Evolutionary conservation across 78 protist species (phyloP).

Genomic region (Dictyostelium brefeldianum): DNA sequence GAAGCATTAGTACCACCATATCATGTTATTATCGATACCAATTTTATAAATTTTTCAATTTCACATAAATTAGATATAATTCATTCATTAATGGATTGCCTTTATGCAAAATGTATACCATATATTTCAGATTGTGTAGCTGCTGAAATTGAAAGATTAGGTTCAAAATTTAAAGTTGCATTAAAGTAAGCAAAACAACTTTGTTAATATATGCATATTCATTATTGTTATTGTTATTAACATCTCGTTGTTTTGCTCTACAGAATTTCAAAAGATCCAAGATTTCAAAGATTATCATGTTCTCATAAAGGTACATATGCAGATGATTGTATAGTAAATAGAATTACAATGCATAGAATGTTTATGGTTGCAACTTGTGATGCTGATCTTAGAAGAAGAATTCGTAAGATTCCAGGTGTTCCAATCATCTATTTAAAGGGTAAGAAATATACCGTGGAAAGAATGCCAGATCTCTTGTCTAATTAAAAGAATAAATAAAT

Average conservation of each 20-base stretch:
- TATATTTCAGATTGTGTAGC: constrained; percentile 98
- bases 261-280: constrained; percentile 97
- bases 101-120: constrained; percentile 97
- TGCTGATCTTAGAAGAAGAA: constrained; percentile 96
- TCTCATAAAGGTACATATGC: constrained; percentile 98
- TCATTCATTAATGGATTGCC: constrained; percentile 96
- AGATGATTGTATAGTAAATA: constrained; percentile 98
- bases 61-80: constrained; percentile 97
- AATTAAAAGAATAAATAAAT: too few relatives aligned
- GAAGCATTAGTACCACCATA: constrained; percentile 99
- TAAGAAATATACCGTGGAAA: constrained; percentile 94
- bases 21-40: constrained; percentile 98
- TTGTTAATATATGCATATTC: too few relatives aligned
- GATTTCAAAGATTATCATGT: constrained; percentile 97
- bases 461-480: constrained; percentile 95
- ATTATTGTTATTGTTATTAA: not conserved
- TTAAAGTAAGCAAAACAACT: constrained; percentile 82
- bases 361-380: constrained; percentile 99
- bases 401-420: constrained; percentile 99
- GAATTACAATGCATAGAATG: constrained; percentile 90
- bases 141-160: constrained; percentile 99
- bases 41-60: constrained; percentile 98
- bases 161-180: constrained; percentile 94
- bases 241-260: too few relatives aligned
- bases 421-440: constrained; percentile 95